Evolutionary conservation across 257 asterid species (phyloP).

Genomic region (Henckelia pumila): DNA sequence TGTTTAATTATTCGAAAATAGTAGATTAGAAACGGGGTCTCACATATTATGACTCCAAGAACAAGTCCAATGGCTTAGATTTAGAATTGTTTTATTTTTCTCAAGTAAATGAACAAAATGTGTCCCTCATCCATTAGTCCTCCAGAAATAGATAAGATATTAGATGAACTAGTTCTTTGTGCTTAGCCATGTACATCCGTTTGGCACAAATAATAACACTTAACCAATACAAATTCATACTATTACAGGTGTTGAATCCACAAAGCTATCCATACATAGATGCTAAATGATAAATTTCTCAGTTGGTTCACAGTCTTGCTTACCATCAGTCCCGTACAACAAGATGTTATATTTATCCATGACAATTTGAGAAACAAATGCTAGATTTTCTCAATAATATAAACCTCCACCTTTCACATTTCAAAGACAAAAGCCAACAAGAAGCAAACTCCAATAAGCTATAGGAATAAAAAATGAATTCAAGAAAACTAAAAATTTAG

Average conservation of each 20-base stretch:
- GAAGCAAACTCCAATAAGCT: not conserved
- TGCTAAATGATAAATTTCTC: conserved; percentile 2
- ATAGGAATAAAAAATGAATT: not conserved
- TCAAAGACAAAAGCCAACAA: not conserved
- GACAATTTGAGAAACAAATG: not conserved
- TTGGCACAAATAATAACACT: too few relatives aligned
- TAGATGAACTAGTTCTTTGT: too few relatives aligned
- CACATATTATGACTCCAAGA: too few relatives aligned
- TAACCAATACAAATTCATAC: not conserved
- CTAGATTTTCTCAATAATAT: not conserved
- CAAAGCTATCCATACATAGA: not conserved
- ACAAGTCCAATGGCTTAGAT: too few relatives aligned
- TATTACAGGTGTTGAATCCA: not conserved
- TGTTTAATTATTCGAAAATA: too few relatives aligned
- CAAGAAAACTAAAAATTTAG: not conserved
- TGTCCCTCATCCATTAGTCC: too few relatives aligned
- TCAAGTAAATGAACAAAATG: too few relatives aligned
- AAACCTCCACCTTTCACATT: not conserved
- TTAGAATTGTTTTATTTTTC: too few relatives aligned
- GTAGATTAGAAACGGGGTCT: too few relatives aligned
- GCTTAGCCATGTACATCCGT: too few relatives aligned
- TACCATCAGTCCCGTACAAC: not conserved
- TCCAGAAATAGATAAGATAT: too few relatives aligned
- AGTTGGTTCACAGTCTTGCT: conserved; percentile 4
- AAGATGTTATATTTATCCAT: too few relatives aligned